Conservation (phyloP, 495 filamentous ascomycete genomes). For the Cercophora newfieldiana region DNA sequence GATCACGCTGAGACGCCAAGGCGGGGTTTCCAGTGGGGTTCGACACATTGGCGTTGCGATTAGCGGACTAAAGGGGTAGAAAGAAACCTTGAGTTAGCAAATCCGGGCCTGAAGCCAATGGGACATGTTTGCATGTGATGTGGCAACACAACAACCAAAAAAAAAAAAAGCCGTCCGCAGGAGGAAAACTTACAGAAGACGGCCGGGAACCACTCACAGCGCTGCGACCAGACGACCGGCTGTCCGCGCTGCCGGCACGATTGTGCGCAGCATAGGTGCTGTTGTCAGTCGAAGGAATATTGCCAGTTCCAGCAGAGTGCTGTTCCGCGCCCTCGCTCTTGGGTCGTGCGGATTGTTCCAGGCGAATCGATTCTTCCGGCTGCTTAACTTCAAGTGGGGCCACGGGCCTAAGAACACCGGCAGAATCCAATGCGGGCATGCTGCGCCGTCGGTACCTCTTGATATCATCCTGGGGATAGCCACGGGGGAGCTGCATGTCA, state of each 20-base stretch:
- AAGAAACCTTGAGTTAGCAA: conserved; percentile 38
- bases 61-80: conserved; percentile 42
- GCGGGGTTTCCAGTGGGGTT: conserved; percentile 52
- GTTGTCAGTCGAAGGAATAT: conserved; percentile 22
- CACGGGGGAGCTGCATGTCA: conserved; percentile 53
- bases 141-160: background rate
- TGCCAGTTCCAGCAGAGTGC: conserved; percentile 30
- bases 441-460: conserved; percentile 82
- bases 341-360: conserved; percentile 33
- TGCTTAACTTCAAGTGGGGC: conserved; percentile 42
- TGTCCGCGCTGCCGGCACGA: conserved; percentile 46
- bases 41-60: conserved; percentile 46
- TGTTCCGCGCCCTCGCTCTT: conserved; percentile 42
- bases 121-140: conserved; percentile 38
- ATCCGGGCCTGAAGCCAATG: conserved; percentile 16
- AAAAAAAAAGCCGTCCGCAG: background rate
- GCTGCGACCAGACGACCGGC: conserved; percentile 44
- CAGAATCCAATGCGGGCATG: conserved; percentile 75
- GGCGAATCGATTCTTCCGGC: conserved; percentile 41
- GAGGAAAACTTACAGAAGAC: conserved; percentile 46
- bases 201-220: conserved; percentile 41
- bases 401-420: conserved; percentile 47
- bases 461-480: conserved; percentile 57
- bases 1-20: conserved; percentile 39
- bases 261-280: conserved; percentile 29